Base-by-base conservation (phyloP, 2,329 filamentous ascomycete species). In the Didymella keratinophila region DNA sequence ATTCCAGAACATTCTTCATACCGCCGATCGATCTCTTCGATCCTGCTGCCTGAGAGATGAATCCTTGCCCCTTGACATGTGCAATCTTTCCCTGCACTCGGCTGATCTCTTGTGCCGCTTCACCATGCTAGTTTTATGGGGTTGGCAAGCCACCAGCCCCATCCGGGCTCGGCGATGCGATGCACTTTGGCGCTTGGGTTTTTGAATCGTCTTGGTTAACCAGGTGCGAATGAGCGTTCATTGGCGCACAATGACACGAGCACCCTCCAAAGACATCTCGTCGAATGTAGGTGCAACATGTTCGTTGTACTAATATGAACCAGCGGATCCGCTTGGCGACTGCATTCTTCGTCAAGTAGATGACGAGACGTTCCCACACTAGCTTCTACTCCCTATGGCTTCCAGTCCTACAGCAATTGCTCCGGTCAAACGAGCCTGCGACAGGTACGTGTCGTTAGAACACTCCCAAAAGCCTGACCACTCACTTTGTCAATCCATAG, bases 391-490 rank as follows among this genome's bases (percentile, higher is more conserved):
- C 51, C 43, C 37, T 59, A 75, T 73, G 70, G 56, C 70, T 52
- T 75, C 72, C 58, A 68, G 67, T 58, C 60, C 67, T 54, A 67
- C 70, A 58, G 66, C 71, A 39, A 71, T 75, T 49, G 64, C 76
- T 65, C 75, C 74, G 36, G 73, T 76, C 52, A 78, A 78, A 66
- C 69, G 77, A 68, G 77, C 77, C 56, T 78, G 77, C 71, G 77
- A 79, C 65, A 78, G 75, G 76, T 78, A 60, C 60, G 74, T 71
- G 50, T 27, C 27, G 11, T 28, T 36, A 39, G 27, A 27, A 27
- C 27, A 27, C 23, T 28, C 42, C 46, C 42, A 12, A 10, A 16
- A 16, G 47, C 43, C 52, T 48, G 43, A 58, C 46, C 36, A 43
- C 64, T 18, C 27, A 48, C 61, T 52, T 27, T 27, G 27, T 27